Evolutionary conservation across 2,329 filamentous ascomycete species (phyloP), one percentile per base, ranked within the genome.

Genomic region (Colletotrichum spinosum): DNA sequence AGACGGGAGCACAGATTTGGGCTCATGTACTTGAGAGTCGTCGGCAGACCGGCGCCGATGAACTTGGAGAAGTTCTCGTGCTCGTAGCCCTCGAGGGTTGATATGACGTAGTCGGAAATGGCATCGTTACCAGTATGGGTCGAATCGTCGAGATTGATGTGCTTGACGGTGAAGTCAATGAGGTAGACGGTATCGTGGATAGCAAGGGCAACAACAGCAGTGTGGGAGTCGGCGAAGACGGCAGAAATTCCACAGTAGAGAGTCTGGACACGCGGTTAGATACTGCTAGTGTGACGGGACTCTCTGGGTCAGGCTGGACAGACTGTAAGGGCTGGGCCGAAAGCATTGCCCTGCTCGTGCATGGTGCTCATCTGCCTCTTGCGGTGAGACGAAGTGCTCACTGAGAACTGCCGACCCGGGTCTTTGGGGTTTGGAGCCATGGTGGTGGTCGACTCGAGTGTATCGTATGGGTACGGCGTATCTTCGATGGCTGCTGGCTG

Each of bases 161-260:
- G 79, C 69, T 88, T 84, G 69, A 92, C 84, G 6, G 86, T 86
- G 72, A 91, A 94, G 74, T 94, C 91, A 49, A 92, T 81, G 25
- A 91, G 86, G 73, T 94, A 94, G 4, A 90, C 89, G 6, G 88
- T 87, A 73, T 94, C 91, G 68, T 93, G 91, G 67, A 91, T 85
- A 4, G 90, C 90, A 53, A 94, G 80, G 12, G 90, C 88, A 33
- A 92, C 81, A 6, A 86, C 84, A 10, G 88, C 81, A 1, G 83
- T 83, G 55, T 81, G 79, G 62, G 85, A 80, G 38, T 85, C 79
- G 1, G 80, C 75, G 52, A 84, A 79, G 52, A 84, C 79, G 45
- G 86, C 85, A 4, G 89, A 88, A 39, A 91, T 85, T 59, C 90
- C 90, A 46, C 88, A 75, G 69, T 85, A 92, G 52, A 91, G 81